Base-by-base conservation (phyloP, 805 yeast genomes). In the Komagataella phaffii region DNA sequence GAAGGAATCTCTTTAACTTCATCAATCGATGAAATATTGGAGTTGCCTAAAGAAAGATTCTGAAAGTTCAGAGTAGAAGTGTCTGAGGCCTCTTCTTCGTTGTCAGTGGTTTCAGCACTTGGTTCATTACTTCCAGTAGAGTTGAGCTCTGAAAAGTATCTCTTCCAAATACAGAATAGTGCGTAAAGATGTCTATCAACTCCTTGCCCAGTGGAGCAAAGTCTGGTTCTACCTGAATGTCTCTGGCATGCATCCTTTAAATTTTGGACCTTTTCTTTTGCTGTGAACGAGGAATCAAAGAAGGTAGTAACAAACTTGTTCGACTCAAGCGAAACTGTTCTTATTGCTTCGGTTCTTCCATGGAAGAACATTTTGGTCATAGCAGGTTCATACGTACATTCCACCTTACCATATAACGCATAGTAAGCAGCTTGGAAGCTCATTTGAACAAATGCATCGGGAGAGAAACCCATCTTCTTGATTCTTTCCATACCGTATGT, bases 401-500 rank as follows among this genome's bases (percentile, higher is more conserved):
- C 97, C 45, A 88, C 91, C 62, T 85, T 86, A 49, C 97, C 96
- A 63, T 89, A 89, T 44, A 89, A 73, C 0, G 96, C 95, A 62
- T 87, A 89, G 65, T 88, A 89, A 3, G 96, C 88, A 7, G 93
- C 87, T 66, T 89, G 96, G 72, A 88, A 88, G 21, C 89, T 84
- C 91, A 89, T 88, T 65, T 89, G 97, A 44, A 85, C 83, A 67
- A 85, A 89, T 0, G 97, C 97, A 72, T 89, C 97, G 0, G 97
- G 97, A 2, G 95, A 85, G 64, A 82, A 83, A 55, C 88, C 90
- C 80, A 88, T 83, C 53, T 79, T 79, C 64, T 89, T 89, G 63
- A 89, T 88, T 53, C 79, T 75, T 50, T 82, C 79, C 58, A 87
- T 77, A 45, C 96, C 97, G 64, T 75, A 85, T 7, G 69, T 64